Percentiles rank a stretch among this genome's conserved stretches.
These are phyloP conservation scores for Penicillium parvum DNA, from an alignment of 495 filamentous ascomycete species.

Conservation along the genomic window DNA sequence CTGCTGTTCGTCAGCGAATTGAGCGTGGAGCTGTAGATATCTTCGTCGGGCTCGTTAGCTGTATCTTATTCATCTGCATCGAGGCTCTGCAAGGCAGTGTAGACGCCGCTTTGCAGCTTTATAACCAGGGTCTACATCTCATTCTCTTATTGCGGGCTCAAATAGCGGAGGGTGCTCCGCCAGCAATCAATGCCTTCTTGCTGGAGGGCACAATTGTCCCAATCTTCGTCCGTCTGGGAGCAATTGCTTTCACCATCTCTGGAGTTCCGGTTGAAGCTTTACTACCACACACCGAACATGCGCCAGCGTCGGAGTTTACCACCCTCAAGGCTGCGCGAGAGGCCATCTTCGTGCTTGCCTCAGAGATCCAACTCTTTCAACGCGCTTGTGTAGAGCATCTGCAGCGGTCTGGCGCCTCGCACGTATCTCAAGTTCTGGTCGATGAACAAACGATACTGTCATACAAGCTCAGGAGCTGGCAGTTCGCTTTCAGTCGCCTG, in stretches of 20 bases:
- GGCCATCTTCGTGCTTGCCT: conserved; percentile 9
- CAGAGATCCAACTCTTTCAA: conserved; percentile 21
- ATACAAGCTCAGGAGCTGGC: conserved; percentile 20
- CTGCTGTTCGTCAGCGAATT: conserved; percentile 46
- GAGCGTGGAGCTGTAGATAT: conserved; percentile 26
- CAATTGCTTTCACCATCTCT: conserved; percentile 10
- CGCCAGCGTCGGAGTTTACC: conserved; percentile 2
- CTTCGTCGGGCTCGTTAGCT: conserved; percentile 46
- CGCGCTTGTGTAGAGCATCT: conserved; percentile 9
- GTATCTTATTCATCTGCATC: conserved; percentile 56
- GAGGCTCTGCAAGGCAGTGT: conserved; percentile 46
- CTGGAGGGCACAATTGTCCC: conserved; percentile 35
- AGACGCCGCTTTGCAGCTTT: conserved; percentile 30
- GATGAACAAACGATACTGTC: conserved; percentile 10
- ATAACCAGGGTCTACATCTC: conserved; percentile 33
- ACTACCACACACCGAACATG: background rate
- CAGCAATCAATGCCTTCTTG: conserved; percentile 13
- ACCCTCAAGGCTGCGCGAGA: conserved; percentile 18
- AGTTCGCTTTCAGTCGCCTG: conserved; percentile 19
- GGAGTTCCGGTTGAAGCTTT: conserved; percentile 10
- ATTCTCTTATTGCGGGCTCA: conserved; percentile 27
- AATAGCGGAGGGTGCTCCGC: conserved; percentile 12
- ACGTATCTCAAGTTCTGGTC: conserved; percentile 7
- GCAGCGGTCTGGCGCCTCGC: conserved; percentile 2
- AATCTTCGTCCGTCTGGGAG: conserved; percentile 34